These are phyloP conservation scores for Endocarpon pusillum DNA, from an alignment of 495 filamentous ascomycete genomes.

Conservation along the genomic window DNA sequence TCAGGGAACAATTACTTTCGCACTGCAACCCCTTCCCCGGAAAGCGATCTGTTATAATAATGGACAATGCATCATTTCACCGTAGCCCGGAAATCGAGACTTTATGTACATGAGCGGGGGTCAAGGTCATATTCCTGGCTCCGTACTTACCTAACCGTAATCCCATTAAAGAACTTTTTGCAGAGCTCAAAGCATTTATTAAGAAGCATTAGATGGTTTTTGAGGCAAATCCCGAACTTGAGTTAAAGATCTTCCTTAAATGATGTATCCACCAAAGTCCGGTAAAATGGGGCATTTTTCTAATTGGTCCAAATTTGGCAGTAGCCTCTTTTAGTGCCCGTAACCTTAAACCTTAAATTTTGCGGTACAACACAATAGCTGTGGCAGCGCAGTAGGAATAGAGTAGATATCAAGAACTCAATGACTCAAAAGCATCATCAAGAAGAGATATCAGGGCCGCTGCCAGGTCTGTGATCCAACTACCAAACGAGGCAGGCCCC, in stretches of 20 bases:
- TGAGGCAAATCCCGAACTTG: background rate
- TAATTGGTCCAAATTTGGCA: background rate
- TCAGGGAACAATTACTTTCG: slow-evolving; percentile 23
- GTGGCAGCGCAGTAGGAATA: too few relatives aligned
- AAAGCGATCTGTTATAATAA: slow-evolving; percentile 25
- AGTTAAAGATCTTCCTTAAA: background rate
- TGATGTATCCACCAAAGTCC: background rate
- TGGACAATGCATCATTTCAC: slow-evolving; percentile 30
- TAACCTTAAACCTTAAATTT: background rate
- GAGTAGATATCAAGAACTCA: too few relatives aligned
- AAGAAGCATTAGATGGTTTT: background rate
- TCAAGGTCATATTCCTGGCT: slow-evolving; percentile 18
- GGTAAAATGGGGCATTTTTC: background rate
- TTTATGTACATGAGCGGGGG: slow-evolving; percentile 19
- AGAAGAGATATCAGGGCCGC: too few relatives aligned
- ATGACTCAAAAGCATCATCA: too few relatives aligned
- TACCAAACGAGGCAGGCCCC: too few relatives aligned
- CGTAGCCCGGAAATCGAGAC: slow-evolving; percentile 16
- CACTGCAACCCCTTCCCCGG: slow-evolving; percentile 22
- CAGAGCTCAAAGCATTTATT: slow-evolving; percentile 15
- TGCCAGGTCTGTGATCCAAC: too few relatives aligned
- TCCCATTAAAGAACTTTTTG: slow-evolving; percentile 17
- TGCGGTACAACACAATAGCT: background rate
- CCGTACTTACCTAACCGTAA: slow-evolving; percentile 17
- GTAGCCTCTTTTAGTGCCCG: background rate